phyloP scores from a whole-genome alignment of 2,329 filamentous ascomycete genomes.

The Pezicula neosporulosa region DNA sequence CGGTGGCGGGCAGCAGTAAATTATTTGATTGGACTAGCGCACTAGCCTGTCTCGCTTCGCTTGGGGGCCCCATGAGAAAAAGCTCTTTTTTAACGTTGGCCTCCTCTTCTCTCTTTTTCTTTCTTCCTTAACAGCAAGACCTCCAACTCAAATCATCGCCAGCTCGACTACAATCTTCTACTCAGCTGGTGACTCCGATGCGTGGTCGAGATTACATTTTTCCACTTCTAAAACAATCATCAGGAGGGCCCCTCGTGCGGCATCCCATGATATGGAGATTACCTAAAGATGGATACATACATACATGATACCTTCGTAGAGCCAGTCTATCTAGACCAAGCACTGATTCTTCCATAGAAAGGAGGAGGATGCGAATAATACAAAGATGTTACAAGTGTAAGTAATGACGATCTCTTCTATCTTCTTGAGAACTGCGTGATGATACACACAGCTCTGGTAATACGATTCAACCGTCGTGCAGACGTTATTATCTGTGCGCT shows the following conservation, averaged over 20 bases:
- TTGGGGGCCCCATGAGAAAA: background rate
- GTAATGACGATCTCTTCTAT: constrained; percentile 3
- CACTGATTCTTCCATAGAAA: too few species aligned
- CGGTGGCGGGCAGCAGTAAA: constrained; percentile 4
- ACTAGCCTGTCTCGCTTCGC: constrained; percentile 26
- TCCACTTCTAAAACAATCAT: constrained; percentile 80
- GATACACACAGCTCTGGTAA: constrained; percentile 43
- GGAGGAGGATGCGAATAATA: background rate
- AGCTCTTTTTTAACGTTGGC: background rate
- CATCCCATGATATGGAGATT: constrained; percentile 65
- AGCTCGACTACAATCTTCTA: constrained; percentile 46
- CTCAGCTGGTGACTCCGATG: constrained; percentile 69
- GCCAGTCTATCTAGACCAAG: too few species aligned
- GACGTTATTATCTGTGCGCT: constrained; percentile 11
- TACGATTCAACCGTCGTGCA: constrained; percentile 46
- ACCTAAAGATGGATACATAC: constrained; percentile 64
- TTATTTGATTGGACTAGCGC: constrained; percentile 11
- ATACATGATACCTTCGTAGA: constrained; percentile 37
- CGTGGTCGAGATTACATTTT: constrained; percentile 61
- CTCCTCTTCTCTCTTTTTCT: constrained; percentile 29
- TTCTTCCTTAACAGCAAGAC: constrained; percentile 51
- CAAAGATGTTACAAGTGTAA: constrained; percentile 5
- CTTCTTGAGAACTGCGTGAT: constrained; percentile 14
- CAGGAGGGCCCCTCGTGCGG: constrained; percentile 60
- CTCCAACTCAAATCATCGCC: constrained; percentile 74